Base-by-base conservation (phyloP, 2,329 filamentous ascomycete species). In the Zymoseptoria pseudotritici region DNA sequence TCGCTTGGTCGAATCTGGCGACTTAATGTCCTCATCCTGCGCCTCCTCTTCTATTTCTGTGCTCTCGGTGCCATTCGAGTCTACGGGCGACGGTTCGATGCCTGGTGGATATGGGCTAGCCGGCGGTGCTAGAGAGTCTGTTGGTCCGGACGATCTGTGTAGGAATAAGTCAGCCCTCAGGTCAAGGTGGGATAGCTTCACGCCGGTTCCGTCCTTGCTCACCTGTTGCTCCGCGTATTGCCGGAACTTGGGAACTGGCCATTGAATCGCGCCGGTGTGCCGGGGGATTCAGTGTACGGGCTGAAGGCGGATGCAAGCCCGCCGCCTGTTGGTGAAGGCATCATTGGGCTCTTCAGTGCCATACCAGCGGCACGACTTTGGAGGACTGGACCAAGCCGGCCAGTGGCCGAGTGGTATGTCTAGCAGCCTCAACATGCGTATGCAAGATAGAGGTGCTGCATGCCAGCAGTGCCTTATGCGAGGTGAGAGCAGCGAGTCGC, bases 1-100 rank as follows among this genome's bases (percentile, higher is more conserved):
- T n/a, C 61, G 60, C 3, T 53, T 49, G 8, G 56, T 55, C 5
- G 57, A 62, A 6, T 49, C 56, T 52, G 67, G 63, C 24, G 64
- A 68, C 54, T 64, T 66, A 26, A 65, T 67, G 72, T 68, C 77
- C 77, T 64, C 60, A 81, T 79, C 66, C 63, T 90, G 86, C 50
- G 82, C 82, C 64, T 91, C 88, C 65, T 93, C 90, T 63, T 94
- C 90, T 57, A 94, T 91, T 71, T 94, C 90, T 10, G 90, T 93
- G 49, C 83, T 86, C 69, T 88, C 88, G 22, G 90, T 94, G 61
- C 89, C 89, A 71, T 89, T 92, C 49, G 90, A 94, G 55, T 91
- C 91, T 22, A 93, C 89, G 7, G 90, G 90, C 19, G 90, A 93
- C 9, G 90, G 90, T 50, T 90, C 89, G 57, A 91, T 87, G 65